These are phyloP conservation scores for Fraxinus floribunda DNA, from an alignment of 305 asterid genomes.

Conservation along the genomic window DNA sequence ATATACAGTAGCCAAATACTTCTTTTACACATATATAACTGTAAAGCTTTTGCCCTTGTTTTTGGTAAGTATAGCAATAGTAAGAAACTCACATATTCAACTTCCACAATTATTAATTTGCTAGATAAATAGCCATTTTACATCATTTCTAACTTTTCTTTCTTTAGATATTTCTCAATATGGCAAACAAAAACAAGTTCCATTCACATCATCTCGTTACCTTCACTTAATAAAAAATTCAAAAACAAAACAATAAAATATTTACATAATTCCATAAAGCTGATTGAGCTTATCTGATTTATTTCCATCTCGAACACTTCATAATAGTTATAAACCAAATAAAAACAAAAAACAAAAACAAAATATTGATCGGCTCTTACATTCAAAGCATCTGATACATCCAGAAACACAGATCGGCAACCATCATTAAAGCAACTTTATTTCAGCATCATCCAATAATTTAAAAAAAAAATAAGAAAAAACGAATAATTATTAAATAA, in stretches of 20 bases:
- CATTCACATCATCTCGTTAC: background rate
- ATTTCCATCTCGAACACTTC: background rate
- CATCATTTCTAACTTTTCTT: background rate
- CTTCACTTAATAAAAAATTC: background rate
- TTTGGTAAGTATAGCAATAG: background rate
- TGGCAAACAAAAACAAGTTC: constrained; percentile 5
- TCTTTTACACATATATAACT: background rate
- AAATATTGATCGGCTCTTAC: constrained; percentile 36
- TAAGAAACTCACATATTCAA: background rate
- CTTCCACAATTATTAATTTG: background rate
- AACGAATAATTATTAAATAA: background rate
- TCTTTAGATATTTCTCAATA: background rate
- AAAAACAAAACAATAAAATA: background rate
- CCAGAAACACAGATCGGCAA: constrained; percentile 25
- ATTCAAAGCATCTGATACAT: constrained; percentile 25
- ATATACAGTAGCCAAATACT: background rate
- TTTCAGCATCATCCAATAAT: constrained; percentile 2
- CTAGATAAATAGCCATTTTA: background rate
- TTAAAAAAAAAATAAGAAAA: background rate
- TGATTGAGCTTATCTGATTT: constrained; percentile 1
- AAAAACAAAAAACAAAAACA: background rate
- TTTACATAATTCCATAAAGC: background rate
- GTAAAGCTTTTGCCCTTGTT: background rate
- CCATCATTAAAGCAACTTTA: background rate
- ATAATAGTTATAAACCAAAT: background rate